Conservation (phyloP, 345 rosid genomes). For the Euphorbia tirucalli region DNA sequence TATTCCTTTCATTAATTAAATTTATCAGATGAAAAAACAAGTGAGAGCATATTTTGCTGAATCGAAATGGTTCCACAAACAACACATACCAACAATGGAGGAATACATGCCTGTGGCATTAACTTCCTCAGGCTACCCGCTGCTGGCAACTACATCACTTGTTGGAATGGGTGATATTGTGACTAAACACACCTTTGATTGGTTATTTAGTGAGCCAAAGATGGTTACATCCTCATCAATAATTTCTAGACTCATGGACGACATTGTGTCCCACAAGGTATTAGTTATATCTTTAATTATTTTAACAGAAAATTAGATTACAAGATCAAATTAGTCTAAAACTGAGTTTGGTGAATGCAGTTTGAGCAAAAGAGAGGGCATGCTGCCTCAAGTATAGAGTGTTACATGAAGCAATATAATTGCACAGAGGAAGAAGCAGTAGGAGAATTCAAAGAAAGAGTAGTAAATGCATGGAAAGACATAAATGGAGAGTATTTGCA, state of each 20-base stretch:
- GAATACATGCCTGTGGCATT: conserved; percentile 30
- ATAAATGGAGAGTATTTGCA: conserved; percentile 28
- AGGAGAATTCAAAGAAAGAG: background rate
- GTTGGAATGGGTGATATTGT: conserved; percentile 28
- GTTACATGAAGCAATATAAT: conserved; percentile 30
- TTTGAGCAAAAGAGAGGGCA: conserved; percentile 28
- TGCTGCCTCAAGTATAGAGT: conserved; percentile 18
- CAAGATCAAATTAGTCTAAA: too few species aligned
- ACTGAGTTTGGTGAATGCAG: too few species aligned
- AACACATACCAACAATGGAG: conserved; percentile 26
- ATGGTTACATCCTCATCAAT: conserved; percentile 16
- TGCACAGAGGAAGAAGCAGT: conserved; percentile 18
- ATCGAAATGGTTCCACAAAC: conserved; percentile 29
- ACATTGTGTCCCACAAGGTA: conserved; percentile 17
- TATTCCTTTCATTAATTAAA: background rate
- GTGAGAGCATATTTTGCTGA: conserved; percentile 23
- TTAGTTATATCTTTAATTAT: too few species aligned
- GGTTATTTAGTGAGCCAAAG: conserved; percentile 18
- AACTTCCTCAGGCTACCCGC: conserved; percentile 4
- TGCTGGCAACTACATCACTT: conserved; percentile 19
- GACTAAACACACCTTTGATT: conserved; percentile 23
- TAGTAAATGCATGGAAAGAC: conserved; percentile 36
- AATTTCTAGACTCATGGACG: conserved; percentile 34
- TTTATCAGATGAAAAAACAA: conserved; percentile 13
- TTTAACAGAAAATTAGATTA: too few species aligned